A percentile compares a stretch with the other conserved stretches of the same genome.
phyloP scores from a whole-genome alignment of 495 filamentous ascomycete genomes.

The Lindgomyces ingoldianus region DNA sequence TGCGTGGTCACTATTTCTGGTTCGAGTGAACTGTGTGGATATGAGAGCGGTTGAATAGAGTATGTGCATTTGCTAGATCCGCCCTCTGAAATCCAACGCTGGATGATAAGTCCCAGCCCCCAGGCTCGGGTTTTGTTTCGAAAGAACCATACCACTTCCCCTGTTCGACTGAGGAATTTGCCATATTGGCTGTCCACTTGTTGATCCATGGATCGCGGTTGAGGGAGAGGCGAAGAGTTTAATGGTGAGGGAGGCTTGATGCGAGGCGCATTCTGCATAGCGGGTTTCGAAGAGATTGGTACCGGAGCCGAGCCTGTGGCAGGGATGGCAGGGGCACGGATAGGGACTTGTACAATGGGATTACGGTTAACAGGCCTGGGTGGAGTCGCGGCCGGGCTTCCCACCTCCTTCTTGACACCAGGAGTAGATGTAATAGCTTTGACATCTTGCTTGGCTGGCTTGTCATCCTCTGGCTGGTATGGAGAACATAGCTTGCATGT shows the following conservation, averaged over 20 bases:
- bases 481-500: conserved; percentile 57
- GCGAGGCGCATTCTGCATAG: conserved; percentile 12
- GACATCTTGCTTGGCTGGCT: conserved; percentile 31
- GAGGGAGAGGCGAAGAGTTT: conserved; percentile 46
- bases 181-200: conserved; percentile 49
- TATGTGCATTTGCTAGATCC: conserved; percentile 43
- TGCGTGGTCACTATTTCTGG: conserved; percentile 47
- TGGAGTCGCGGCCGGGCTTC: conserved; percentile 7
- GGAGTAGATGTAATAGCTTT: conserved; percentile 25
- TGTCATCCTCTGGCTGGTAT: conserved; percentile 45
- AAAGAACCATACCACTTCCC: conserved; percentile 60
- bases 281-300: conserved; percentile 1
- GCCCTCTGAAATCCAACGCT: conserved; percentile 42
- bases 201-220: conserved; percentile 48
- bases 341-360: conserved; percentile 15
- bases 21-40: conserved; percentile 48
- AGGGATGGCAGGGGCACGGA: conserved; percentile 10
- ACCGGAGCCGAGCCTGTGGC: neutral
- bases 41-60: conserved; percentile 55
- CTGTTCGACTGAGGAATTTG: conserved; percentile 57
- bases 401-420: conserved; percentile 37
- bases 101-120: conserved; percentile 57
- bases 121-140: conserved; percentile 47
- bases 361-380: neutral
- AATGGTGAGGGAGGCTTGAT: conserved; percentile 22